Evolutionary conservation across 352 stramenopile genomes (phyloP).

Genomic region (Globisporangium cederbergense): DNA sequence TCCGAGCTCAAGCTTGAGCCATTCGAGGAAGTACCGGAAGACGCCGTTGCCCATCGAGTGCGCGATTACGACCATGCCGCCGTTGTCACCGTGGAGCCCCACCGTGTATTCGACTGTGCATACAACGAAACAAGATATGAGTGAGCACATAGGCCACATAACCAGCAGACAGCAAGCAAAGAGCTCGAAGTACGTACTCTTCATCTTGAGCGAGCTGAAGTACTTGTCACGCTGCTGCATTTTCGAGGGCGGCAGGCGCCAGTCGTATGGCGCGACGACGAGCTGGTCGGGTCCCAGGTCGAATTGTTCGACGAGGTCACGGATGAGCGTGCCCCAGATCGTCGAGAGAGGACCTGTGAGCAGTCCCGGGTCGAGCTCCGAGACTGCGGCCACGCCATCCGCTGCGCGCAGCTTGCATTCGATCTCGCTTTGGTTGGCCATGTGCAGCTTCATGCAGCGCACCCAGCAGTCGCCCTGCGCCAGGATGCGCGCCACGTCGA

Average conservation of each 20-base stretch:
- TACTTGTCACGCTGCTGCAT: constrained; percentile 74
- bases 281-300: constrained; percentile 61
- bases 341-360: constrained; percentile 70
- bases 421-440: constrained; percentile 61
- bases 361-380: constrained; percentile 72
- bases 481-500: constrained; percentile 68
- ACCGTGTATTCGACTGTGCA: constrained; percentile 60
- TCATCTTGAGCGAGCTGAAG: constrained; percentile 67
- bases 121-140: constrained; percentile 5
- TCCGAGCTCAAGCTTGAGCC: constrained; percentile 73
- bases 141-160: not conserved
- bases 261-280: constrained; percentile 78
- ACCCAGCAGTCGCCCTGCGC: constrained; percentile 78
- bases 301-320: constrained; percentile 70
- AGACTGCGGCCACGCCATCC: constrained; percentile 57
- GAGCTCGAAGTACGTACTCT: constrained; percentile 36
- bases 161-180: not conserved
- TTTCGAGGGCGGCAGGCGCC: constrained; percentile 66
- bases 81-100: constrained; percentile 35
- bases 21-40: constrained; percentile 82
- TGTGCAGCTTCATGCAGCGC: constrained; percentile 70
- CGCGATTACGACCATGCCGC: constrained; percentile 68
- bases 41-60: constrained; percentile 82
- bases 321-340: constrained; percentile 64
- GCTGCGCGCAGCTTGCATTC: constrained; percentile 70